Evolutionary conservation across 495 filamentous ascomycete species (phyloP).

Genomic region (Aspergillus egyptiacus): DNA sequence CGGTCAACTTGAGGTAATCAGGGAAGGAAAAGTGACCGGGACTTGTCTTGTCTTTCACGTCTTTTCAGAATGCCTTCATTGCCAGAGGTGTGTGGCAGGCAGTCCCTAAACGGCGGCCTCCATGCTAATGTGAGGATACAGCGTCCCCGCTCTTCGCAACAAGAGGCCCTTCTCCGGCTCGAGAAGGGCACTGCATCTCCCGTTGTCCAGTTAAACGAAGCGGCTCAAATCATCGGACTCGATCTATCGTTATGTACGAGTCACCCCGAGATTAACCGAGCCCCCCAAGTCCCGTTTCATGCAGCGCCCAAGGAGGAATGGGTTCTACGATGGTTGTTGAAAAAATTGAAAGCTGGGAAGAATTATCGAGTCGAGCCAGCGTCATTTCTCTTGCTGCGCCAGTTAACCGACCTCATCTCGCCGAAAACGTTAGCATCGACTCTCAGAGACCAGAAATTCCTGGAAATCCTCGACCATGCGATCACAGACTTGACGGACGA

Average conservation of each 20-base stretch:
- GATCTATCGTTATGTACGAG: constrained; percentile 34
- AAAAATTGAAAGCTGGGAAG: constrained; percentile 45
- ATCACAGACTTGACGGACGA: constrained; percentile 36
- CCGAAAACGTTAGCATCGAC: constrained; percentile 42
- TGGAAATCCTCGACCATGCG: constrained; percentile 35
- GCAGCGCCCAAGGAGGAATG: constrained; percentile 55
- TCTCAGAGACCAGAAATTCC: constrained; percentile 47
- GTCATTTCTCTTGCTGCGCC: constrained; percentile 45
- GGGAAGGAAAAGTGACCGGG: constrained; percentile 2
- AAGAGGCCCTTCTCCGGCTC: constrained; percentile 46
- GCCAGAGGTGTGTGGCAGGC: constrained; percentile 42
- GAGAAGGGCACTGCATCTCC: constrained; percentile 45
- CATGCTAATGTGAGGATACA: constrained; percentile 14
- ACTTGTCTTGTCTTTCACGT: constrained; percentile 1
- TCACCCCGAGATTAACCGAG: constrained; percentile 28
- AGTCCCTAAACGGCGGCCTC: background rate
- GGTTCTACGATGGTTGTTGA: constrained; percentile 62
- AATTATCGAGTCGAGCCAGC: constrained; percentile 39
- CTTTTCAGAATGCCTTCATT: constrained; percentile 36
- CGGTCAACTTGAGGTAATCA: constrained; percentile 1
- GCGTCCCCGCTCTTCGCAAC: constrained; percentile 41
- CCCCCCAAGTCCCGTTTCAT: constrained; percentile 21
- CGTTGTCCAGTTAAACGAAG: constrained; percentile 37
- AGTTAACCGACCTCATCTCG: constrained; percentile 43
- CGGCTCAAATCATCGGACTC: constrained; percentile 44